Evolutionary conservation across 352 stramenopile species (phyloP), one percentile per base, ranked within the genome.

Genomic region (Pythium myriotylum): DNA sequence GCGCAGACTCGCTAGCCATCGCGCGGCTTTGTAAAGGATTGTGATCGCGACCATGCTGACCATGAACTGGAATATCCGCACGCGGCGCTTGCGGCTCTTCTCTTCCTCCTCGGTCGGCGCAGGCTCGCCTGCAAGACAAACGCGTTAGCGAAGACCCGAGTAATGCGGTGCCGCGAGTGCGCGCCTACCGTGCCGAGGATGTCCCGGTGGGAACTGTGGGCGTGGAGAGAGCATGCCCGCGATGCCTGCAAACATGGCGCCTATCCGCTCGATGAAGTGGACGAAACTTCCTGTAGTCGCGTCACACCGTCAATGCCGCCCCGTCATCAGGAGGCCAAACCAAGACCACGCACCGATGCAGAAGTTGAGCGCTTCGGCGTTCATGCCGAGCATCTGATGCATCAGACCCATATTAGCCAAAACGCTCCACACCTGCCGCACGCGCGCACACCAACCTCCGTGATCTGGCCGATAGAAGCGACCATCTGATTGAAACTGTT

Each of bases 261-360:
- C 81, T 76, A 92, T 91, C 41, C 83, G 74, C 65, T 94, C 85
- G n/a, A 92, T 54, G 55, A 92, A 94, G 51, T 94, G 73, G 8
- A 94, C 81, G 62, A 91, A 94, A 53, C 81, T 92, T 5, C 77
- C 79, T 86, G 54, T 14, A 53, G 13, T 39, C 17, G 33, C 12
- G 24, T 54, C 12, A 62, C 19, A 14, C 53, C n/a, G n/a, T n/a
- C n/a, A n/a, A n/a, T n/a, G n/a, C n/a, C n/a, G n/a, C n/a, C n/a
- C n/a, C n/a, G n/a, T n/a, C n/a, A n/a, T n/a, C n/a, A n/a, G n/a
- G n/a, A n/a, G n/a, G n/a, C n/a, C n/a, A n/a, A n/a, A n/a, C n/a
- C n/a, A n/a, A n/a, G n/a, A n/a, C n/a, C 33, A 29, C 35, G 29
- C 40, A 67, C 59, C 61, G 27, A 77, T 69, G 53, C 70, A 77